Evolutionary conservation across 352 stramenopile genomes (phyloP).

Genomic region (Pseudoperonospora humuli): DNA sequence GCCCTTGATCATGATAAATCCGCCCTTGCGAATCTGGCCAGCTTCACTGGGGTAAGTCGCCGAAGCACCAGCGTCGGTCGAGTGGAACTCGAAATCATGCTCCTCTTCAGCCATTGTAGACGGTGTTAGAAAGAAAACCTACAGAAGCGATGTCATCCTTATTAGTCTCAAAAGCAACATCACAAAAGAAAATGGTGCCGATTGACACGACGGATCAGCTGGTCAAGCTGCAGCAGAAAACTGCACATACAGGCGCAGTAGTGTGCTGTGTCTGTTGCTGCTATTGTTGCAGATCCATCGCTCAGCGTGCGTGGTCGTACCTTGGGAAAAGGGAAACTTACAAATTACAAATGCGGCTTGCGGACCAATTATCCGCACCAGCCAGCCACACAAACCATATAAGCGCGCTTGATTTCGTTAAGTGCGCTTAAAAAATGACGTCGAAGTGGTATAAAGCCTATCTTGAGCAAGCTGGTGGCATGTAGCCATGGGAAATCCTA

Average conservation of each 20-base stretch:
- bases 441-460: not conserved
- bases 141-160: not conserved
- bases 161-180: not conserved
- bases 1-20: conserved; percentile 99
- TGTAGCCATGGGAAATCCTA: not conserved
- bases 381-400: conserved; percentile 13
- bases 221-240: too few relatives aligned
- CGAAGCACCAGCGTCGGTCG: conserved; percentile 94
- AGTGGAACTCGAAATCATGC: conserved; percentile 88
- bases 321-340: conserved; percentile 36
- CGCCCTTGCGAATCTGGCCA: conserved; percentile 98
- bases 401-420: conserved; percentile 1
- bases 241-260: too few relatives aligned
- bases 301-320: conserved; percentile 23
- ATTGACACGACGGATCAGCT: too few relatives aligned
- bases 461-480: not conserved
- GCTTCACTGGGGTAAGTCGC: conserved; percentile 97
- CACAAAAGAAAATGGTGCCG: too few relatives aligned
- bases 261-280: not conserved
- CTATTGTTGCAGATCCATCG: conserved; percentile 7
- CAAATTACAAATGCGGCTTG: conserved; percentile 16
- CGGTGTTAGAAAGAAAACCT: conserved; percentile 12
- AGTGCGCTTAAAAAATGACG: conserved; percentile 13
- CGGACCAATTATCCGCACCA: conserved; percentile 16
- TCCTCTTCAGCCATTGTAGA: conserved; percentile 49